Base-by-base conservation (phyloP, 176 grass and related monocot species). In the Bolboschoenus planiculmis region DNA sequence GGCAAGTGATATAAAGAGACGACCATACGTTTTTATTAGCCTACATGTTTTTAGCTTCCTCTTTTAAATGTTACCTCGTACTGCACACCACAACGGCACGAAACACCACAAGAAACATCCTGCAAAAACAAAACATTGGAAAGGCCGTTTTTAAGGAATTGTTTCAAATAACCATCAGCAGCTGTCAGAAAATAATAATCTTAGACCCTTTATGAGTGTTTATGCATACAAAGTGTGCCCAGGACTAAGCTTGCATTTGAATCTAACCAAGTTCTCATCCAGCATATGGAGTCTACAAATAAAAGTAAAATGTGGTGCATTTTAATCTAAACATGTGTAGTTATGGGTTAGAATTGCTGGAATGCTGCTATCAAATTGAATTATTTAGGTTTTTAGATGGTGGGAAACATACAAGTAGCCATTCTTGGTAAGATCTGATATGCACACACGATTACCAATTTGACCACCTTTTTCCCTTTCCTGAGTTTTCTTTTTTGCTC, bases 61-160 rank as follows among this genome's bases (percentile, higher is more conserved):
- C 60, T 66, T 56, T 67, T 78, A 72, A 91, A 66, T 76, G 89
- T 58, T 35, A 97, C 91, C 37, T 84, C 84, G 83, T 94, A 97
- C 63, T 93, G 86, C 79, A 88, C 51, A 80, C 89, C 94, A 40
- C 94, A 97, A 50, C 20, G 55, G 72, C 94, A 97, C 62, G 83
- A 88, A 20, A 97, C 76, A 55, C 31, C 56, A 90, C 83, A 81
- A 55, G 84, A 94, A 72, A 90, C 34, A 33, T 27, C 84, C 91
- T 97, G 88, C 34, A 87, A 64, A 44, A 83, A 82, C 27, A 7
- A 81, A 18, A 78, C 78, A 27, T n/a, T 70, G 44, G 48, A 56
- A 23, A n/a, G 51, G 7, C 56, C 44, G 59, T 30, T 46, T 63
- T 76, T 44, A 79, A 26, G 18, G 1, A 16, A 68, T 80, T 58